Conservation (phyloP, 1,284 basidiomycete genomes). For the Ganoderma resinaceum region DNA sequence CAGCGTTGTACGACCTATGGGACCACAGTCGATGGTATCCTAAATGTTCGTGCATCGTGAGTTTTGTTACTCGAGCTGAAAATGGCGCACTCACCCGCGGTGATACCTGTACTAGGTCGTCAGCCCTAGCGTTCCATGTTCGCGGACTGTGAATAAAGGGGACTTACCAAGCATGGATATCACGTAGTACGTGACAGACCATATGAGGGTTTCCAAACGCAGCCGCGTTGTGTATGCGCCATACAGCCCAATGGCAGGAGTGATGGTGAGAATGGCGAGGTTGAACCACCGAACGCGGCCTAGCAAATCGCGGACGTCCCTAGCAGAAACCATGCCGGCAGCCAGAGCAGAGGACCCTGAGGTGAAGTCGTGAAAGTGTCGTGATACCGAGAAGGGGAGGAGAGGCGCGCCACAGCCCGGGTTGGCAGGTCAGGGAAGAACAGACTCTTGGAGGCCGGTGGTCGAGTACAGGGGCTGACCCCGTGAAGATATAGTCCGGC, state of each 20-base stretch:
- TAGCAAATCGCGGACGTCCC: neutral
- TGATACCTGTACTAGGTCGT: slow-evolving; percentile 33
- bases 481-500: slow-evolving; percentile 15
- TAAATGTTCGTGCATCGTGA: slow-evolving; percentile 32
- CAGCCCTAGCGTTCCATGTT: neutral
- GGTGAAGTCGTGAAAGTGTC: neutral
- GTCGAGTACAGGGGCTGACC: neutral
- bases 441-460: neutral
- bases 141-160: neutral
- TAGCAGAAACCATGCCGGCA: slow-evolving; percentile 1
- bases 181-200: slow-evolving; percentile 61
- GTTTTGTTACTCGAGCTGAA: neutral
- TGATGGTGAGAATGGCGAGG: slow-evolving; percentile 54
- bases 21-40: slow-evolving; percentile 95
- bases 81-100: slow-evolving; percentile 31
- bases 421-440: slow-evolving; percentile 14
- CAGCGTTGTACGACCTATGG: slow-evolving; percentile 88
- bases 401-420: slow-evolving; percentile 2
- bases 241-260: slow-evolving; percentile 58
- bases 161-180: slow-evolving; percentile 58
- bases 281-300: slow-evolving; percentile 31
- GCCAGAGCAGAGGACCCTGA: neutral
- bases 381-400: neutral
- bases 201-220: slow-evolving; percentile 51
- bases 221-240: slow-evolving; percentile 53